phyloP scores from a whole-genome alignment of 768 basidiomycete genomes.

The Thelephora aurantiotincta region DNA sequence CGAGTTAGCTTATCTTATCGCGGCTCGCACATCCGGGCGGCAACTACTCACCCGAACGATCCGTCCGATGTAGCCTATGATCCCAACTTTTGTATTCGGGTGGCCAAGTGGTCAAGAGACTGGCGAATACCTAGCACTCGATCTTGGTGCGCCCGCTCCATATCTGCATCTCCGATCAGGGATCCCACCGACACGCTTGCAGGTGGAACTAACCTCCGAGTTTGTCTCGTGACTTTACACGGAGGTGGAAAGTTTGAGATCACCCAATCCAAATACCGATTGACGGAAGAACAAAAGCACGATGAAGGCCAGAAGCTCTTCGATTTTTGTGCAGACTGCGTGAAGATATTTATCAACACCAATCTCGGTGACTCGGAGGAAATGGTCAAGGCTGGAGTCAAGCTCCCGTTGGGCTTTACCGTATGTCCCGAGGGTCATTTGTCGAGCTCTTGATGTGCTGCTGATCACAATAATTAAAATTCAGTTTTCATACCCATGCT shows the following conservation, averaged over 20 bases:
- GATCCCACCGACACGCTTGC: neutral
- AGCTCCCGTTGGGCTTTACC: conserved; percentile 84
- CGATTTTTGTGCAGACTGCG: conserved; percentile 93
- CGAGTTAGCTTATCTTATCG: neutral
- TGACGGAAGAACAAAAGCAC: conserved; percentile 96
- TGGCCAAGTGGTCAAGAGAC: conserved; percentile 87
- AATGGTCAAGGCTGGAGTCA: conserved; percentile 34
- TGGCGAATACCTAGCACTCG: conserved; percentile 83
- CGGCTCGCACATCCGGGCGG: neutral
- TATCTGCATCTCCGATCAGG: neutral
- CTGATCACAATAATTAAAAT: conserved; percentile 5
- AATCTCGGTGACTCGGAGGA: conserved; percentile 35
- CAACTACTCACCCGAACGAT: conserved; percentile 1
- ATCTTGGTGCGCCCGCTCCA: conserved; percentile 47
- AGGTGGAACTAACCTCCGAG: conserved; percentile 97
- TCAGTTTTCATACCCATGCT: conserved; percentile 91
- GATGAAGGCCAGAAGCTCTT: conserved; percentile 92
- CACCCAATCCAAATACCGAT: conserved; percentile 92
- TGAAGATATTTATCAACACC: conserved; percentile 77
- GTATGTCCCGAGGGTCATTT: conserved; percentile 29
- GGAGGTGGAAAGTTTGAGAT: conserved; percentile 96
- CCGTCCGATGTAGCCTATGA: conserved; percentile 57
- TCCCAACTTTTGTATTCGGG: conserved; percentile 92
- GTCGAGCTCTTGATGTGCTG: conserved; percentile 4
- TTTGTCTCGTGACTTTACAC: conserved; percentile 86